These are phyloP conservation scores for Gigaspora rosea DNA, from an alignment of 192 early-diverging fungal species.

Conservation along the genomic window DNA sequence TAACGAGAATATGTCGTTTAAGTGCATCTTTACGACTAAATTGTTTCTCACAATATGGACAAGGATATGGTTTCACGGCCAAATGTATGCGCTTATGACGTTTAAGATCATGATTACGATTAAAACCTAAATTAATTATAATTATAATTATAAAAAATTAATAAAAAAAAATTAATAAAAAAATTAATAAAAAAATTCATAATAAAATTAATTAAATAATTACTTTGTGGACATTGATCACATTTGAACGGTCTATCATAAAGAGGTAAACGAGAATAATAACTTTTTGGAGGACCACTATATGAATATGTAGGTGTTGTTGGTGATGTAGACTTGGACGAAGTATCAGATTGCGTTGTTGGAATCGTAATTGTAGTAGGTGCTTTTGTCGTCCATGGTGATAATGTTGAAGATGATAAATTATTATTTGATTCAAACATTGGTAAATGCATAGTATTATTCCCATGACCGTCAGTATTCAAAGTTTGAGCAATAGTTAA, in stretches of 20 bases:
- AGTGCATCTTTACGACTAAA: conserved; percentile 76
- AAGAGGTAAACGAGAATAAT: conserved; percentile 25
- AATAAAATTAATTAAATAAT: background rate
- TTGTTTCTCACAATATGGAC: conserved; percentile 65
- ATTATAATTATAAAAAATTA: conserved; percentile 7
- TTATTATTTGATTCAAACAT: background rate
- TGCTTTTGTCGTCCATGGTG: background rate
- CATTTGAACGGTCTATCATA: conserved; percentile 32
- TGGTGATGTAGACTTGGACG: background rate
- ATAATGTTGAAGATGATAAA: background rate
- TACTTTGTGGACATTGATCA: conserved; percentile 33
- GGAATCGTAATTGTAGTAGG: background rate
- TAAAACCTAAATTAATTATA: conserved; percentile 57
- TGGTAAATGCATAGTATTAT: conserved; percentile 11
- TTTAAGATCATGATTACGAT: conserved; percentile 72
- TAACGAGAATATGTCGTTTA: conserved; percentile 66
- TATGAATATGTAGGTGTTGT: conserved; percentile 18
- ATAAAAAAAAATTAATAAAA: background rate
- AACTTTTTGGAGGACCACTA: conserved; percentile 28
- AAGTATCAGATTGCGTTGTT: background rate
- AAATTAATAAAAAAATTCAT: background rate
- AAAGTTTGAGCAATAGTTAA: no score
- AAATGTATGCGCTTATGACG: conserved; percentile 71
- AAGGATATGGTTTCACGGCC: conserved; percentile 70
- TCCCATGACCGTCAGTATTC: background rate